Conservation (phyloP, 179 eudicot genomes). For the Silene noctiflora region DNA sequence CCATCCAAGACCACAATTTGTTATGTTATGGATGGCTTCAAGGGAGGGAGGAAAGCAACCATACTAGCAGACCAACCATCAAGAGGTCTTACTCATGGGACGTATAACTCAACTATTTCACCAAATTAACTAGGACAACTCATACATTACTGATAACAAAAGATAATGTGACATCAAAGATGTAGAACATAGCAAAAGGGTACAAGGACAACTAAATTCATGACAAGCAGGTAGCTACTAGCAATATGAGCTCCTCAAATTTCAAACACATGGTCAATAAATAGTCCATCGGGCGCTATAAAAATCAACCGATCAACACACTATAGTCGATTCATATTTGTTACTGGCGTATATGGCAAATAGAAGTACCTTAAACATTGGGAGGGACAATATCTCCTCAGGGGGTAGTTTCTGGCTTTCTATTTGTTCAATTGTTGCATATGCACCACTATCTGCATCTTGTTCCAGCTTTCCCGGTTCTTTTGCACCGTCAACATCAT, state of each 20-base stretch:
- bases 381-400: conserved; percentile 82
- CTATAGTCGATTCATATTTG: neutral
- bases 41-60: no score
- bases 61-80: no score
- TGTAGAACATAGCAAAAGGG: no score
- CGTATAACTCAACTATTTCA: no score
- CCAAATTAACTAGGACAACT: no score
- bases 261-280: neutral
- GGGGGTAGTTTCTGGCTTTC: conserved; percentile 77
- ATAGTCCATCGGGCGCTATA: neutral
- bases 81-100: no score
- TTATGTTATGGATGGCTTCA: no score
- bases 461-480: conserved; percentile 37
- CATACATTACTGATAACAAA: no score
- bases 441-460: conserved; percentile 37
- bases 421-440: conserved; percentile 65
- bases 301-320: neutral
- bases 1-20: no score
- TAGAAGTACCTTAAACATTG: conserved; percentile 74
- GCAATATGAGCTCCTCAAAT: neutral
- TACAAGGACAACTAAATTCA: neutral
- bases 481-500: conserved; percentile 26
- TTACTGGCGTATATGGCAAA: neutral
- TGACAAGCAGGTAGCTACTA: neutral
- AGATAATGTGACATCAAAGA: no score